These are phyloP conservation scores for Kregervanrija delftensis DNA, from an alignment of 805 yeast genomes.

Conservation along the genomic window DNA sequence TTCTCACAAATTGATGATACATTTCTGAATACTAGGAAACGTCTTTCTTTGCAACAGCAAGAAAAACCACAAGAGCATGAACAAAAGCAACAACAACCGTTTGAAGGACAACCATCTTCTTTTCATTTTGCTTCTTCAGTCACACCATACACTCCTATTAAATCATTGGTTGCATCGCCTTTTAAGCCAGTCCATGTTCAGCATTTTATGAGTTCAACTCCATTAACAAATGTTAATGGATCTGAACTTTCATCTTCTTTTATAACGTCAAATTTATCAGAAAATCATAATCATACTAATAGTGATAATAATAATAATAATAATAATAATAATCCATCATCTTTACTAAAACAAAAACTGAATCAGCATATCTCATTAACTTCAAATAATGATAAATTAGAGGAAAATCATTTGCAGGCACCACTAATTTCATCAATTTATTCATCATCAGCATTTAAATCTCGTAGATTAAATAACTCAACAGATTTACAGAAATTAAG, in stretches of 20 bases:
- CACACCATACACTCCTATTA: conserved; percentile 23
- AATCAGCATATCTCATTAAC: no score
- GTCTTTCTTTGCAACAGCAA: conserved; percentile 1
- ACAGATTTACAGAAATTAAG: no score
- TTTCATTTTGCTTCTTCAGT: conserved; percentile 3
- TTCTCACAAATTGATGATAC: conserved; percentile 24
- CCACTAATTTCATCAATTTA: no score
- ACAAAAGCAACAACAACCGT: not conserved
- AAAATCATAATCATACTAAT: no score
- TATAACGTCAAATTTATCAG: no score
- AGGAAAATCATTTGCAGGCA: no score
- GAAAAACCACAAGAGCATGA: conserved; percentile 1
- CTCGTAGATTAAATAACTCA: not conserved
- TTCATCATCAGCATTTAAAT: conserved; percentile 1
- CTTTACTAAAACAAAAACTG: no score
- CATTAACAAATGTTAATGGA: not conserved
- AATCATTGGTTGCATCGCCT: conserved; percentile 28
- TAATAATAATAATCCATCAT: no score
- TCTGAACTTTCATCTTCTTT: no score
- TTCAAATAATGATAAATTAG: no score
- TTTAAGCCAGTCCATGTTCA: conserved; percentile 15
- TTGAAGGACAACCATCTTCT: not conserved
- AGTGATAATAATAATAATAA: no score
- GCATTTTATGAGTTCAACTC: conserved; percentile 5
- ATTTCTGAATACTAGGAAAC: conserved; percentile 17